phyloP scores from a whole-genome alignment of 2,329 filamentous ascomycete species.

The Phialocephala subalpina region DNA sequence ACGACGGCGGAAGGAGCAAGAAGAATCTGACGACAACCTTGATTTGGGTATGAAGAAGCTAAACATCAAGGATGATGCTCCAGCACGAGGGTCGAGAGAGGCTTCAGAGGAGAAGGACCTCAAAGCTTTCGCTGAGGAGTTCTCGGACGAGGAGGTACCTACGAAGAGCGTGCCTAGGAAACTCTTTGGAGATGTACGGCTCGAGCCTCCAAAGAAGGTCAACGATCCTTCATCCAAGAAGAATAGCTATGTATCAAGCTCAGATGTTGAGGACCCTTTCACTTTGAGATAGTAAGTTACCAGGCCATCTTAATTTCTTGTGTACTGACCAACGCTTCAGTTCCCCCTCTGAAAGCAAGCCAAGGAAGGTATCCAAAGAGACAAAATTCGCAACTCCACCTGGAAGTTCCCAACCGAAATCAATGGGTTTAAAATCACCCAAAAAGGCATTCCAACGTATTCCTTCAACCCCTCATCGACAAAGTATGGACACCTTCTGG shows the following conservation, averaged over 20 bases:
- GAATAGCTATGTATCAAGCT: slow-evolving; percentile 21
- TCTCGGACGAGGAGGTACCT: slow-evolving; percentile 9
- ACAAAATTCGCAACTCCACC: slow-evolving; percentile 39
- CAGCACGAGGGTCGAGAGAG: neutral
- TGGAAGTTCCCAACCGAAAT: slow-evolving; percentile 36
- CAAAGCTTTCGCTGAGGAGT: slow-evolving; percentile 17
- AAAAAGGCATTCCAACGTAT: slow-evolving; percentile 49
- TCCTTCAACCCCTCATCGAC: slow-evolving; percentile 61
- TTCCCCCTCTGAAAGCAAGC: slow-evolving; percentile 34
- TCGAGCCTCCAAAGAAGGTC: neutral
- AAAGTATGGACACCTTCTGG: slow-evolving; percentile 67
- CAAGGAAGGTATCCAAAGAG: slow-evolving; percentile 33
- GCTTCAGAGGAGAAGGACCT: slow-evolving; percentile 18
- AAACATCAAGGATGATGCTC: slow-evolving; percentile 17
- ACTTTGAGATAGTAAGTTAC: slow-evolving; percentile 35
- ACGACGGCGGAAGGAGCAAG: slow-evolving; percentile 24
- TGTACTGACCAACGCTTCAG: slow-evolving; percentile 27
- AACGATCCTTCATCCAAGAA: slow-evolving; percentile 10
- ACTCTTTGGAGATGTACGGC: neutral
- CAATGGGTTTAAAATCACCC: slow-evolving; percentile 36
- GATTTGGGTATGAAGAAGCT: slow-evolving; percentile 28
- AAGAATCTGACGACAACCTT: slow-evolving; percentile 29
- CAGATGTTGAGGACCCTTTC: slow-evolving; percentile 36
- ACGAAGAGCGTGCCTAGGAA: slow-evolving; percentile 8
- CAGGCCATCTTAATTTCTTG: neutral